These are phyloP conservation scores for Xenoacremonium recifei DNA, from an alignment of 2,329 filamentous ascomycete species.

Conservation along the genomic window DNA sequence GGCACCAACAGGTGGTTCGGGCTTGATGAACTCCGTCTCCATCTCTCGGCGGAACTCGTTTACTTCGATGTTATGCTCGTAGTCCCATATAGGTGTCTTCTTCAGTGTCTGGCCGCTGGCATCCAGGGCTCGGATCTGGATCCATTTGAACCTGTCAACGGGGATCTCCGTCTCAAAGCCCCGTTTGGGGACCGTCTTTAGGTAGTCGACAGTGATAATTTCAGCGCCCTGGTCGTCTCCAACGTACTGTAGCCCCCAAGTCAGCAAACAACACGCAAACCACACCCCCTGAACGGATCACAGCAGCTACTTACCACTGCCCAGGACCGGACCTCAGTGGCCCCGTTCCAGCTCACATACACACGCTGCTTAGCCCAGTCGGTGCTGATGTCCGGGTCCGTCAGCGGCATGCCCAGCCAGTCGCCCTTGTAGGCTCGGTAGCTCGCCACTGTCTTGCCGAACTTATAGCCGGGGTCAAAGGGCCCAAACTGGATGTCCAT, in stretches of 20 bases:
- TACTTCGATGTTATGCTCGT: neutral
- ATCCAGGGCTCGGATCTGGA: constrained; percentile 2
- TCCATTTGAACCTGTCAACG: constrained; percentile 1
- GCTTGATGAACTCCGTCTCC: too few relatives aligned
- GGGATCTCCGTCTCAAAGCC: constrained; percentile 6
- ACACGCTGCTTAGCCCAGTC: constrained; percentile 1
- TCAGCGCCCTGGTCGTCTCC: neutral
- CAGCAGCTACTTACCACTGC: constrained; percentile 5
- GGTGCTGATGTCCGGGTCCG: constrained; percentile 4
- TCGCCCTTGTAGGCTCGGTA: constrained; percentile 6
- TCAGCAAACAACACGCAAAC: too few relatives aligned
- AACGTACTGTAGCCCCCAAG: constrained; percentile 5
- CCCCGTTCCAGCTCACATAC: constrained; percentile 9
- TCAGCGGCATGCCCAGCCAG: constrained; percentile 3
- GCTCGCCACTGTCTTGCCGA: constrained; percentile 5
- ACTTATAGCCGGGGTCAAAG: constrained; percentile 5
- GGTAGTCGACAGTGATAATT: neutral
- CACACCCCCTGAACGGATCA: neutral
- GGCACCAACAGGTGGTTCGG: too few relatives aligned
- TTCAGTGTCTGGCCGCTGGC: constrained; percentile 2
- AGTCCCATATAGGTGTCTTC: constrained; percentile 5
- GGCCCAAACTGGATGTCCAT: constrained; percentile 9
- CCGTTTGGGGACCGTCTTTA: constrained; percentile 1
- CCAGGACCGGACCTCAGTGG: constrained; percentile 9
- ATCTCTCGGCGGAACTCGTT: too few relatives aligned